Conservation (phyloP, 306 rosid genomes). For the Delonix regia region DNA sequence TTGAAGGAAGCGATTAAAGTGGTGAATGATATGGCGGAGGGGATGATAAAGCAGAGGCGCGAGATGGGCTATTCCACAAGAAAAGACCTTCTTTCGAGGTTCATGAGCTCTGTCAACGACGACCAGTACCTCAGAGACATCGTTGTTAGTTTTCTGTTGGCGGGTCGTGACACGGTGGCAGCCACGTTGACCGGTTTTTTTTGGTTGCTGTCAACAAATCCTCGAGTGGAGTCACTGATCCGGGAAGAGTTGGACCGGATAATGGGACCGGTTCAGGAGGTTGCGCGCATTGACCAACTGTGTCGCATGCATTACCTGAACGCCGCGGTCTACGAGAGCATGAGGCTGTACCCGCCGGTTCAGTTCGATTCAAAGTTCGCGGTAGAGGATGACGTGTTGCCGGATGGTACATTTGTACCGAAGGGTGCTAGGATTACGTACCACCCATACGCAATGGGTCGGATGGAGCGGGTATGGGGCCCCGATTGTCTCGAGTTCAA, state of each 20-base stretch:
- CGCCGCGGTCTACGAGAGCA: constrained; percentile 70
- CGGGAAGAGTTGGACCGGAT: constrained; percentile 61
- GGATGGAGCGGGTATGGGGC: constrained; percentile 87
- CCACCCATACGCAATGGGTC: constrained; percentile 97
- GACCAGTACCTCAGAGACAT: constrained; percentile 74
- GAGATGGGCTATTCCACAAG: constrained; percentile 30
- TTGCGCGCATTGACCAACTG: constrained; percentile 46
- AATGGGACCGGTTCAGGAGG: constrained; percentile 38
- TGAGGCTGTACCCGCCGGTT: constrained; percentile 85
- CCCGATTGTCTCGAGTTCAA: constrained; percentile 61
- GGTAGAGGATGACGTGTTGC: constrained; percentile 70
- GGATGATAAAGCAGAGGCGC: constrained; percentile 50
- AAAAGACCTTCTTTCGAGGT: constrained; percentile 74
- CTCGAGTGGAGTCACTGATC: constrained; percentile 46
- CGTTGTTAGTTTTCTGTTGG: constrained; percentile 72
- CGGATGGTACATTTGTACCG: constrained; percentile 74
- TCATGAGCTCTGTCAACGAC: constrained; percentile 66
- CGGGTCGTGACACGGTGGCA: constrained; percentile 87
- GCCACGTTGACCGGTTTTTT: constrained; percentile 73
- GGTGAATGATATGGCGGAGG: constrained; percentile 48
- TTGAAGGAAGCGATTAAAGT: constrained; percentile 51
- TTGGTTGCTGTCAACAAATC: constrained; percentile 52
- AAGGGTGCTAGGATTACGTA: constrained; percentile 81
- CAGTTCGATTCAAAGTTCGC: constrained; percentile 89
- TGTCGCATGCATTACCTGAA: constrained; percentile 70